Conservation (phyloP, 306 rosid species). For the Dryas alaskensis region DNA sequence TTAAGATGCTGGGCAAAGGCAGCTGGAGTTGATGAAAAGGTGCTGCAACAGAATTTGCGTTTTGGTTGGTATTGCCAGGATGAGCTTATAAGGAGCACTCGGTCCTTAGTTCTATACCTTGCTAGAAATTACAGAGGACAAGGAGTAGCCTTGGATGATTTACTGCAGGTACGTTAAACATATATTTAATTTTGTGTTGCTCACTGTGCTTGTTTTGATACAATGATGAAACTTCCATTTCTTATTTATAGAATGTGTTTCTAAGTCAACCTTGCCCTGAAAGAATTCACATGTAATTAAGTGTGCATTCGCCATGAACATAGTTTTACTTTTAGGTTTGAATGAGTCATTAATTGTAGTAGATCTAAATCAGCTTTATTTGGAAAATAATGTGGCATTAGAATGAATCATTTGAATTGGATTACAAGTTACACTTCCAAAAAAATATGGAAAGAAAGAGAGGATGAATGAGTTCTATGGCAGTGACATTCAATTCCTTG, state of each 20-base stretch:
- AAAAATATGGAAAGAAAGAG: no score
- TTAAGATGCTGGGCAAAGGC: conserved; percentile 84
- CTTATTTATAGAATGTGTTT: background rate
- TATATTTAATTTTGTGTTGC: background rate
- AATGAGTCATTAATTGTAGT: no score
- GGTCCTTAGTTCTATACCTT: conserved; percentile 64
- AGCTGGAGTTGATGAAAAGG: conserved; percentile 58
- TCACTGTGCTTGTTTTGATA: background rate
- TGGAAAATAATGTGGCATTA: background rate
- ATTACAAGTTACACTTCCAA: background rate
- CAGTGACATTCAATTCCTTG: background rate
- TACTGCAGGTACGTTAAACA: conserved; percentile 68
- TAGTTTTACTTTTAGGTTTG: background rate
- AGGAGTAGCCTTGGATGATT: conserved; percentile 77
- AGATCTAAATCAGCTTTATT: no score
- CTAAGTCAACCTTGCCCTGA: background rate
- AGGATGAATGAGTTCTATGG: background rate
- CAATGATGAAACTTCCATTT: background rate
- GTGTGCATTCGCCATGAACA: conserved; percentile 2
- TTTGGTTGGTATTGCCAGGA: conserved; percentile 70
- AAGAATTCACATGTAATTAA: background rate
- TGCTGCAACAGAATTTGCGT: conserved; percentile 48
- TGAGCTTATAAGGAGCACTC: conserved; percentile 75
- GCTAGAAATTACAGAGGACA: conserved; percentile 73
- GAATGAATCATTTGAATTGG: background rate